A percentile compares a stretch with the other conserved stretches of the same genome.
phyloP scores from a whole-genome alignment of 495 filamentous ascomycete species.

The Aspergillus biplanus region DNA sequence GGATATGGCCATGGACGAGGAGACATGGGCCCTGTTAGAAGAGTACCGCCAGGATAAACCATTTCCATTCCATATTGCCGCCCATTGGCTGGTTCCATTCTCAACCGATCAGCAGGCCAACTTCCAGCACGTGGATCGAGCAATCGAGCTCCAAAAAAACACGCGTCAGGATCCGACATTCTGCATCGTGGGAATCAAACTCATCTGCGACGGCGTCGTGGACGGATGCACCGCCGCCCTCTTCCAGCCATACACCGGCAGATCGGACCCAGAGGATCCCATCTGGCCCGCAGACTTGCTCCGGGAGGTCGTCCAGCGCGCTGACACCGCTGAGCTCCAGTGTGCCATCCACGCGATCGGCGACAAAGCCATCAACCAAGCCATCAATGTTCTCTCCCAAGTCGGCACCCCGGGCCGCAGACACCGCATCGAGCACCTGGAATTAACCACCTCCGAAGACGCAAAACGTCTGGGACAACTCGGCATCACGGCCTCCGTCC shows the following conservation, averaged over 20 bases:
- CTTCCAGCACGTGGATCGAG: conserved; percentile 55
- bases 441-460: conserved; percentile 55
- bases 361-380: conserved; percentile 57
- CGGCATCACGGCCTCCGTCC: conserved; percentile 63
- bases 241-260: conserved; percentile 57
- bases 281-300: conserved; percentile 57
- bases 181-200: conserved; percentile 60
- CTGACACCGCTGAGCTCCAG: conserved; percentile 58
- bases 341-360: conserved; percentile 70
- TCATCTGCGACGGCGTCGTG: conserved; percentile 64
- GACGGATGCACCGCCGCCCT: conserved; percentile 64
- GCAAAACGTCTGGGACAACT: conserved; percentile 55
- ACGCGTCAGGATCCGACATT: conserved; percentile 53
- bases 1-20: conserved; percentile 74
- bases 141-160: conserved; percentile 49
- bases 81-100: conserved; percentile 64
- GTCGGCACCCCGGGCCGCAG: conserved; percentile 26
- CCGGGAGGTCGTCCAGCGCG: conserved; percentile 56
- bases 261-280: conserved; percentile 46
- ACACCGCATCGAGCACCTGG: conserved; percentile 64
- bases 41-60: conserved; percentile 42
- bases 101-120: conserved; percentile 43
- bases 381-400: conserved; percentile 53
- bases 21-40: conserved; percentile 59
- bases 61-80: conserved; percentile 62